Percentiles rank a stretch among this genome's conserved stretches.
These are phyloP conservation scores for Exophiala phaeomuriformis DNA, from an alignment of 2,329 filamentous ascomycete species.

Conservation along the genomic window DNA sequence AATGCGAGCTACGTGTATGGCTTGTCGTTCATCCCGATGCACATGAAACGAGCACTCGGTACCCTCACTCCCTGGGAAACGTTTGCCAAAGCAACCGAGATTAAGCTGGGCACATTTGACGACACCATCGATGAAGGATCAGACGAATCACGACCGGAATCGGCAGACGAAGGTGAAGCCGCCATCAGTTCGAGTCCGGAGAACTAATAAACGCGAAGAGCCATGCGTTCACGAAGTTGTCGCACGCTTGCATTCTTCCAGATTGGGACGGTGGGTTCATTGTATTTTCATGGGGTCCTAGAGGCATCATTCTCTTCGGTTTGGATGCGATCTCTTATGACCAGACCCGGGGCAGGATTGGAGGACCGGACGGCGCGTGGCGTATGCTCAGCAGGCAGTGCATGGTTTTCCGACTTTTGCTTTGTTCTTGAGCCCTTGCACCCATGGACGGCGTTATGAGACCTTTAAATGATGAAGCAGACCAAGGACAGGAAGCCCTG, in stretches of 20 bases:
- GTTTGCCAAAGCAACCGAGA: constrained; percentile 59
- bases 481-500: background rate
- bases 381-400: background rate
- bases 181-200: constrained; percentile 10
- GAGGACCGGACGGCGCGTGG: background rate
- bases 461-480: background rate
- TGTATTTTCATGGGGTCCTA: too few relatives aligned
- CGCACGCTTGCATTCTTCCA: background rate
- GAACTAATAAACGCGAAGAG: background rate
- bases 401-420: background rate
- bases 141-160: constrained; percentile 20
- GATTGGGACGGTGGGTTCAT: background rate
- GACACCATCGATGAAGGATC: constrained; percentile 24
- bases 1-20: constrained; percentile 97
- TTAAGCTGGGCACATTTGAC: constrained; percentile 20
- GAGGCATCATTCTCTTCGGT: too few relatives aligned
- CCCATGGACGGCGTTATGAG: background rate
- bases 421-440: background rate
- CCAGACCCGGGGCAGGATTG: background rate
- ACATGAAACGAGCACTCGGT: constrained; percentile 82
- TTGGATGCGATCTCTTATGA: too few relatives aligned
- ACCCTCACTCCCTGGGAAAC: constrained; percentile 80
- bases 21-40: constrained; percentile 76
- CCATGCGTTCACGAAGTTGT: background rate
- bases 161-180: constrained; percentile 15